Evolutionary conservation across 2,329 filamentous ascomycete species (phyloP), one percentile per base, ranked within the genome.

Genomic region (Chaetomiaceae sp.): DNA sequence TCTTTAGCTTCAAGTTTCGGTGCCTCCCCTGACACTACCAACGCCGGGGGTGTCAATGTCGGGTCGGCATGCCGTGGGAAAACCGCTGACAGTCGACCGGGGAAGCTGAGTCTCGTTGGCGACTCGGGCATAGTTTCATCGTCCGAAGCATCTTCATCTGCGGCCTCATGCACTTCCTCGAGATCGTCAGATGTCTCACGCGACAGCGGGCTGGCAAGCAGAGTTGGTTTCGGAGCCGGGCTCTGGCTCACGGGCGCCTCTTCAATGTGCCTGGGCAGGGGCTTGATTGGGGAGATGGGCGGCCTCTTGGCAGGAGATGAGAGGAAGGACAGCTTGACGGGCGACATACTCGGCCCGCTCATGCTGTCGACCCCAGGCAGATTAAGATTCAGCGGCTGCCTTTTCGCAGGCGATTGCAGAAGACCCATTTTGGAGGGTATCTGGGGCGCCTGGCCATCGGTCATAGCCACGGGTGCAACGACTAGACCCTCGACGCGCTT

Each of bases 371-470:
- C 56, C 27, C 63, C 65, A 9, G 72, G 55, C 13, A 67, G 61
- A 61, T 76, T 74, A 53, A 73, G 67, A 5, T 73, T 72, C 2
- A 74, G 75, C 37, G 73, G 70, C 1, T 74, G 71, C 40, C 77
- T 69, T 65, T 79, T 80, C 14, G 77, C 77, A 1, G 77, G 75
- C 4, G 78, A 79, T 48, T 74, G 72, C 3, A 79, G 63, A 4
- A 78, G 62, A 1, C 69, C 68, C 2, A 61, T 58, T 58, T 73
- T 76, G 60, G 70, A 67, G 5, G 71, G 66, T n/a, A 69, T 66
- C 50, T 66, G 53, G 46, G 62, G 52, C 38, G 65, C 50, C 43
- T 65, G 58, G 30, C 55, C 64, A n/a, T 59, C 61, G 16, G 57
- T 54, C 25, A 60, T 67, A 54, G 54, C 62, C 50, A 49, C 66